Evolutionary conservation across 1,284 basidiomycete species (phyloP).

Genomic region (Exobasidium rhododendri): DNA sequence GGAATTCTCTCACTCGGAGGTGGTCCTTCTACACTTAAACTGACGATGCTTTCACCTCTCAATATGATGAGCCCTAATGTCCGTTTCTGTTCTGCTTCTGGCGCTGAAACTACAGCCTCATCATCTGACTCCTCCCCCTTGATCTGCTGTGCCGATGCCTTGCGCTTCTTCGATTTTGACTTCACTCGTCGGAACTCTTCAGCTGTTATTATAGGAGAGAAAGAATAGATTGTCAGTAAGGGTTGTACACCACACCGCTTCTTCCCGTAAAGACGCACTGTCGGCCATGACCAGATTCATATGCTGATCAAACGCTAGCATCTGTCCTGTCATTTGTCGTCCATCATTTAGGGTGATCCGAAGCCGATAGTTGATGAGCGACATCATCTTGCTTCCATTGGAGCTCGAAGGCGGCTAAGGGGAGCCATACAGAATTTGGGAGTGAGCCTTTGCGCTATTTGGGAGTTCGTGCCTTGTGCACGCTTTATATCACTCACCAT

Average conservation of each 20-base stretch:
- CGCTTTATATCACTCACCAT: constrained; percentile 8
- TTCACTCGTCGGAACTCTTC: constrained; percentile 52
- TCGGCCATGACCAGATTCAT: constrained; percentile 99
- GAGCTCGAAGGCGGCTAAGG: constrained; percentile 45
- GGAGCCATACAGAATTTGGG: not conserved
- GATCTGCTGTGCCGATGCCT: constrained; percentile 21
- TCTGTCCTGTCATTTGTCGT: constrained; percentile 89
- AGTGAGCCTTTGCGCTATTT: not conserved
- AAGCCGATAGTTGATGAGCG: constrained; percentile 94
- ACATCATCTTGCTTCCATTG: constrained; percentile 74
- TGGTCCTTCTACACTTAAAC: constrained; percentile 89
- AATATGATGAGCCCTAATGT: constrained; percentile 92
- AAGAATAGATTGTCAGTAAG: not conserved
- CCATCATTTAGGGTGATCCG: constrained; percentile 98
- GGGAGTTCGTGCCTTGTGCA: no score
- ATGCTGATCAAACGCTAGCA: constrained; percentile 98
- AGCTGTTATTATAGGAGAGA: constrained; percentile 20
- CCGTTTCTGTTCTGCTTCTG: constrained; percentile 92
- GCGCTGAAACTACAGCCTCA: constrained; percentile 58
- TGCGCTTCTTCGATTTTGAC: constrained; percentile 34
- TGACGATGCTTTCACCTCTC: constrained; percentile 93
- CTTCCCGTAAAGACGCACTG: constrained; percentile 91
- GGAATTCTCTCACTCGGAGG: constrained; percentile 87
- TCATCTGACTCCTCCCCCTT: constrained; percentile 37
- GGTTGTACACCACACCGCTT: no score